Percentiles rank a stretch among this genome's conserved stretches.
These are phyloP conservation scores for Teratosphaeria zuluensis DNA, from an alignment of 2,329 filamentous ascomycete species.

Conservation along the genomic window DNA sequence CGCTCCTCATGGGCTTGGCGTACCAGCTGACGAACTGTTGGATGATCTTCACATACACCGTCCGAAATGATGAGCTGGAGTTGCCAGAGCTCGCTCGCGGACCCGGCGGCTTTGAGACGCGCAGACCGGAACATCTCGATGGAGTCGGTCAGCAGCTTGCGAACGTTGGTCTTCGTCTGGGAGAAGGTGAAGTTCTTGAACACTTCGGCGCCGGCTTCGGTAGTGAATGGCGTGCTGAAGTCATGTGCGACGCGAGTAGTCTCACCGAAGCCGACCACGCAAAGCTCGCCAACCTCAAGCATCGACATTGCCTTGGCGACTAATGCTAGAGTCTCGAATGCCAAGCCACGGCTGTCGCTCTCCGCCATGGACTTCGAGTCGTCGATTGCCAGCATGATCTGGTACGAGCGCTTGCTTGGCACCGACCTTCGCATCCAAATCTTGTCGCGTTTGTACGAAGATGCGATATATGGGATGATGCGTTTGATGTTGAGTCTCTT, in stretches of 20 bases:
- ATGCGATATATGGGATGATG: conserved; percentile 98
- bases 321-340: conserved; percentile 89
- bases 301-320: conserved; percentile 79
- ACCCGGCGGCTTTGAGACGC: conserved; percentile 46
- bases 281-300: conserved; percentile 91
- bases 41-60: conserved; percentile 84
- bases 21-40: conserved; percentile 69
- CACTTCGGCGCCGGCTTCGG: conserved; percentile 71
- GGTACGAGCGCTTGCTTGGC: conserved; percentile 88
- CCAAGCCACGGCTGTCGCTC: conserved; percentile 63
- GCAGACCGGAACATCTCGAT: conserved; percentile 76
- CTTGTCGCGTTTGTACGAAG: conserved; percentile 97
- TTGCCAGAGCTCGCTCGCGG: conserved; percentile 76
- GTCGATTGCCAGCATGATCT: conserved; percentile 95
- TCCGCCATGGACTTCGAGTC: conserved; percentile 93
- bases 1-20: conserved; percentile 83
- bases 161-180: conserved; percentile 79
- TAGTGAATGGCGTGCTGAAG: conserved; percentile 71
- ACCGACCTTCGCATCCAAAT: conserved; percentile 97
- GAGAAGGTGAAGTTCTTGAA: conserved; percentile 77
- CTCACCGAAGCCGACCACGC: conserved; percentile 79
- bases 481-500: conserved; percentile 99
- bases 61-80: conserved; percentile 88
- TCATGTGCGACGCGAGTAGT: conserved; percentile 77
- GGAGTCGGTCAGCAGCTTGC: conserved; percentile 63